Evolutionary conservation across 164 flowering plant species (phyloP), one percentile per base, ranked within the genome.

Genomic region (Vitis riparia): DNA sequence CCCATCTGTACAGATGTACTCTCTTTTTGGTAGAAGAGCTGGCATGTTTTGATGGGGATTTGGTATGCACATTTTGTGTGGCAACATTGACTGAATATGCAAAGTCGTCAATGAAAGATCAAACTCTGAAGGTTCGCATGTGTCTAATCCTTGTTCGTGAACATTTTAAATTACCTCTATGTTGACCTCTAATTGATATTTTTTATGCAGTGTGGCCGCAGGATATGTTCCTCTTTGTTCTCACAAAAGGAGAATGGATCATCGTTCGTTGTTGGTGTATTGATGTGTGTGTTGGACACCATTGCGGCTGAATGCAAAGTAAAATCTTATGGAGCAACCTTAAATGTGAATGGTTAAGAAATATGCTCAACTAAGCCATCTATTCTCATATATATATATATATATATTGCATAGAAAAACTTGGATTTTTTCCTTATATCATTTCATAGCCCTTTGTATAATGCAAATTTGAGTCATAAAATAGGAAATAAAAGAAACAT

Each of bases 291-390:
- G 13, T 57, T 88, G 77, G 82, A 68, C 8, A 75, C 78, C 19
- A 48, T 79, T 58, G 74, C 77, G 47, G 51, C 66, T 55, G 77
- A 75, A 53, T 83, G 89, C 77, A 84, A 88, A 93, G 97, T 92
- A 78, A 66, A 52, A 30, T 55, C 29, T 57, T 44, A 23, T 32
- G 44, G 44, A 32, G 44, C 44, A 32, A 32, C 44, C 44, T 32
- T 32, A 32, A 32, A 32, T 32, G 7, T 32, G 44, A 32, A 32
- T 32, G 10, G 47, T 61, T 56, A 8, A 6, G 58, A 37, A 62
- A 50, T 63, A 10, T 63, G 59, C 32, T 51, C 44, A 47, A n/a
- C 12, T 17, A 32, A 44, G 32, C 16, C 47, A 11, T 55, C 44
- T 67, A 15, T 47, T 8, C 16, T 61, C 23, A 23, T 23, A 23